Percentiles rank a stretch among this genome's conserved stretches.
Evolutionary conservation across 805 yeast species (phyloP).

Genomic region (Blastobotrys parvus): DNA sequence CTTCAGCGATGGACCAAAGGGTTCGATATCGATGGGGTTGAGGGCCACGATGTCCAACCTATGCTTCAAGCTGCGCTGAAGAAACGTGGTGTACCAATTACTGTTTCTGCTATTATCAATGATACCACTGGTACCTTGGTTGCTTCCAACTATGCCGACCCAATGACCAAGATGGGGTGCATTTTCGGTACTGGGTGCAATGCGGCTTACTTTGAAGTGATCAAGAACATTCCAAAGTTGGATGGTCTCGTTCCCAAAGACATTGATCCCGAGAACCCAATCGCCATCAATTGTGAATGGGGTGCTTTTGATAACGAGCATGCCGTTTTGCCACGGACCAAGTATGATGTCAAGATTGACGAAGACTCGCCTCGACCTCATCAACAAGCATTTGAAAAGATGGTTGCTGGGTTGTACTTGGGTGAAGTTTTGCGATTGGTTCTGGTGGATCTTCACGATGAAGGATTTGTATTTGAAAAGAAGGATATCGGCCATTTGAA

Average conservation of each 20-base stretch:
- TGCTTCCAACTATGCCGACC: constrained; percentile 88
- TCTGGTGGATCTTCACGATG: constrained; percentile 59
- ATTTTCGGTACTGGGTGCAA: constrained; percentile 97
- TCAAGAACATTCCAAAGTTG: constrained; percentile 68
- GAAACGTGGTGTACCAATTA: constrained; percentile 60
- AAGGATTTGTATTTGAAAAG: constrained; percentile 56
- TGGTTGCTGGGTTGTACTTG: constrained; percentile 94
- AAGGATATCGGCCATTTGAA: constrained; percentile 61
- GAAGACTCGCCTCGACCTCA: constrained; percentile 89
- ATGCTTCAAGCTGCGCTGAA: constrained; percentile 73
- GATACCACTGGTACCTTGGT: constrained; percentile 97
- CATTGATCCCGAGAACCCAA: constrained; percentile 53
- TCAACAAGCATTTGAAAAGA: constrained; percentile 92
- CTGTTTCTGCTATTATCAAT: constrained; percentile 86
- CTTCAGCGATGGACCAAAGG: constrained; percentile 98
- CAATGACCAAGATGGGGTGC: constrained; percentile 85
- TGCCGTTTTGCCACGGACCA: constrained; percentile 74
- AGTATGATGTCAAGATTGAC: constrained; percentile 76
- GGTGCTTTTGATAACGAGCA: constrained; percentile 97
- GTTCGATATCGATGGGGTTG: constrained; percentile 86
- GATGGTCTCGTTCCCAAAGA: constrained; percentile 61
- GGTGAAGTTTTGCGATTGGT: constrained; percentile 86
- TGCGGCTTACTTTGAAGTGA: constrained; percentile 87
- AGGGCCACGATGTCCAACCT: constrained; percentile 90
- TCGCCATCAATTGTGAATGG: constrained; percentile 98